Base-by-base conservation (phyloP, 768 basidiomycete species). In the Tylopilus sp. region DNA sequence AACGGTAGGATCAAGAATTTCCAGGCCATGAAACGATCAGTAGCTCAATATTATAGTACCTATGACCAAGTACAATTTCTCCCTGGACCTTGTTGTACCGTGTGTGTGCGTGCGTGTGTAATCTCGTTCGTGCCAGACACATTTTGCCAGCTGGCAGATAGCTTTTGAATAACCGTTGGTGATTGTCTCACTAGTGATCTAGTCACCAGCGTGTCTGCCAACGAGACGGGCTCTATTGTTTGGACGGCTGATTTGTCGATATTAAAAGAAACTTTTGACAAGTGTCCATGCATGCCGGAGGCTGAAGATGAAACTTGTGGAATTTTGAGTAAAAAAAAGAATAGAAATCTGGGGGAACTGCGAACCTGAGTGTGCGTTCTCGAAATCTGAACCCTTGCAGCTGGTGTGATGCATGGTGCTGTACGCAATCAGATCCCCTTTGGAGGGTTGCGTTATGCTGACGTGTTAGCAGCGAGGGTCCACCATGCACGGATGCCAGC, bases 21-120 rank as follows among this genome's bases (percentile, higher is more conserved):
- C 67, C 71, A 50, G 53, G 63, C 26, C 59, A 71, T 74, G 69
- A 64, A 36, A 67, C 58, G 68, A 70, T 61, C 57, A 64, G 52
- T 53, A 64, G 51, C 33, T 66, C 48, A 59, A 65, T 47, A 49
- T 59, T 41, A 59, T 64, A 58, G 52, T 64, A 41, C 8, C 53
- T 64, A 44, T 69, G 59, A 56, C 54, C 50, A 58, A 50, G 54
- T 56, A 21, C 45, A 17, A 30, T 48, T 55, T 45, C 12, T 45
- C 44, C 54, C 48, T 41, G 45, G 41, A 51, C 62, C 64, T 55
- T 62, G 36, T 63, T 61, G 66, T 54, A 24, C 52, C 26, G 37
- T 57, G 56, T 48, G 50, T 50, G 57, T 38, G 52, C 26, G 30
- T 28, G 62, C n/a, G n/a, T 64, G 64, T 66, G 60, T 62, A 68